Evolutionary conservation across 352 stramenopile genomes (phyloP).

Genomic region (Phytophthora sp.): DNA sequence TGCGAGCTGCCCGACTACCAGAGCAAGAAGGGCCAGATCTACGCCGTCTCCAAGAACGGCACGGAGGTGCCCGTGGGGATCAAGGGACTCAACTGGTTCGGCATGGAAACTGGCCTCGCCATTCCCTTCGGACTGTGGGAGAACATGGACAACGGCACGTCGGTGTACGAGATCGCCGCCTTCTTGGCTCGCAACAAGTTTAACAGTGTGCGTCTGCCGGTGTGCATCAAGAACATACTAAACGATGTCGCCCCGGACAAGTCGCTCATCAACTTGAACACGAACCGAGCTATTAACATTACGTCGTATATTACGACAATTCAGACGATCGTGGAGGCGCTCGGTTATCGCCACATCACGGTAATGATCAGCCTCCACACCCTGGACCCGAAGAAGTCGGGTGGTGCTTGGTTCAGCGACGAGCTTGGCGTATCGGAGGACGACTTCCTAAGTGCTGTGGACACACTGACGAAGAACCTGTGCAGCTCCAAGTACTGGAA

Average conservation of each 20-base stretch:
- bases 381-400: constrained; percentile 44
- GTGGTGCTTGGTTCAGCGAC: constrained; percentile 65
- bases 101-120: constrained; percentile 67
- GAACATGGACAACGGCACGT: constrained; percentile 71
- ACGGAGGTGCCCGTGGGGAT: constrained; percentile 58
- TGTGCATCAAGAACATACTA: constrained; percentile 65
- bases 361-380: constrained; percentile 82
- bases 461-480: constrained; percentile 63
- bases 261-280: constrained; percentile 64
- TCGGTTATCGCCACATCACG: constrained; percentile 67
- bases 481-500: constrained; percentile 71
- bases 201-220: constrained; percentile 65
- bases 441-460: constrained; percentile 58
- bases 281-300: constrained; percentile 73
- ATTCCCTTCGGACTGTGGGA: constrained; percentile 80
- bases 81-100: constrained; percentile 82
- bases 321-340: constrained; percentile 56
- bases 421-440: constrained; percentile 55
- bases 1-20: constrained; percentile 68
- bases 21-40: constrained; percentile 65
- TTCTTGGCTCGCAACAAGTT: constrained; percentile 79
- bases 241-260: constrained; percentile 49
- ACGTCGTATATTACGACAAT: constrained; percentile 71
- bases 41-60: constrained; percentile 51
- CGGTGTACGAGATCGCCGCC: constrained; percentile 64